These are phyloP conservation scores for Arachnomyces sp. DNA, from an alignment of 2,329 filamentous ascomycete species.

Conservation along the genomic window DNA sequence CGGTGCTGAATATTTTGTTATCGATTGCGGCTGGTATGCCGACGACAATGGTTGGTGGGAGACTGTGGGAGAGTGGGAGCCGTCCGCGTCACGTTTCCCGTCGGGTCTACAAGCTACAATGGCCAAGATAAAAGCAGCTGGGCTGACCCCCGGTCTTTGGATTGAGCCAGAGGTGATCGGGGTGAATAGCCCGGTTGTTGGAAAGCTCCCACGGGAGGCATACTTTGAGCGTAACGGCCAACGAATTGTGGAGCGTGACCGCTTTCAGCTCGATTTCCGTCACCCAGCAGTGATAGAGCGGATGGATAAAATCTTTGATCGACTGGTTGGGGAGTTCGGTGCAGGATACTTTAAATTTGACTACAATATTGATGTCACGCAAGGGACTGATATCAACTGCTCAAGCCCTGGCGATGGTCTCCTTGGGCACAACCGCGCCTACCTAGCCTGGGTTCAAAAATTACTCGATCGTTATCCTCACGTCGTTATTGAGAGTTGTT, in stretches of 20 bases:
- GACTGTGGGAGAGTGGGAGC: constrained; percentile 29
- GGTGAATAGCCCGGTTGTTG: constrained; percentile 19
- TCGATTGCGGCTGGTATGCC: constrained; percentile 32
- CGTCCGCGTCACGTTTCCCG: constrained; percentile 25
- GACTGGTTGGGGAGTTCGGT: constrained; percentile 19
- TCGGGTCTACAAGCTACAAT: constrained; percentile 21
- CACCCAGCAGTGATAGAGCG: constrained; percentile 17
- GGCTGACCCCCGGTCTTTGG: constrained; percentile 27
- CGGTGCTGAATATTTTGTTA: constrained; percentile 31
- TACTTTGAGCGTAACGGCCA: constrained; percentile 26
- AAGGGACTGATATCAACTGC: constrained; percentile 23
- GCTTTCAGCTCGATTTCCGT: constrained; percentile 29
- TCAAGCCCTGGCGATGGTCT: constrained; percentile 19
- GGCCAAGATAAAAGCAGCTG: constrained; percentile 17
- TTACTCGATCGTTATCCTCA: constrained; percentile 20
- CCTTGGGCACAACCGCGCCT: constrained; percentile 26
- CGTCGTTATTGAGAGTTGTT: constrained; percentile 31
- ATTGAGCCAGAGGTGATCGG: constrained; percentile 31
- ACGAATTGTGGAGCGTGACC: constrained; percentile 24
- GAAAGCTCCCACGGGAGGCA: constrained; percentile 21
- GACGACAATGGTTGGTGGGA: constrained; percentile 31
- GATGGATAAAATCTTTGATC: constrained; percentile 20
- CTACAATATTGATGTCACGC: constrained; percentile 30
- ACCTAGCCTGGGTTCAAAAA: constrained; percentile 23
- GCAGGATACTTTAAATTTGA: constrained; percentile 32